Evolutionary conservation across 345 rosid genomes (phyloP).

Genomic region (Citrus mangshanensis): DNA sequence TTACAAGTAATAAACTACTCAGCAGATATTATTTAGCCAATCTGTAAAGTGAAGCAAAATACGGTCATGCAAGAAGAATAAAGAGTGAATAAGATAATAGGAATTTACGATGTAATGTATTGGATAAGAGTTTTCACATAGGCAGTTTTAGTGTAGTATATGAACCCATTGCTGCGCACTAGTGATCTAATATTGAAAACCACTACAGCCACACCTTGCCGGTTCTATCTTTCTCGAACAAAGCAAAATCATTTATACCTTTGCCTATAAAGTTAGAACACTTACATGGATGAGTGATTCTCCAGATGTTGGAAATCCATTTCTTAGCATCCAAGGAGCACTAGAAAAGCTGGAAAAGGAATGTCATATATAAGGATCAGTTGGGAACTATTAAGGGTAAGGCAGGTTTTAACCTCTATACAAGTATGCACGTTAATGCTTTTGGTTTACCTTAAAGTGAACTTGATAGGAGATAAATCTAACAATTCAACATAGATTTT

Average conservation of each 20-base stretch:
- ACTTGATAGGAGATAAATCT: slow-evolving; percentile 70
- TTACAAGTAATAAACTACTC: neutral
- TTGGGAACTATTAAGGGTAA: neutral
- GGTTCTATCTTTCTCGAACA: neutral
- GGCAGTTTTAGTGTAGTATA: neutral
- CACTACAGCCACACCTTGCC: neutral
- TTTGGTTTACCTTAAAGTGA: slow-evolving; percentile 62
- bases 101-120: neutral
- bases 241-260: neutral
- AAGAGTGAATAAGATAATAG: neutral
- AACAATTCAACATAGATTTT: slow-evolving; percentile 84
- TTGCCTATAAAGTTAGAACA: slow-evolving; percentile 2
- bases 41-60: neutral
- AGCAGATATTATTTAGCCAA: neutral
- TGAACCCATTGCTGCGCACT: neutral
- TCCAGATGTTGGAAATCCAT: slow-evolving; percentile 66
- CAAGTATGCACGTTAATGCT: neutral
- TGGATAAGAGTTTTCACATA: neutral
- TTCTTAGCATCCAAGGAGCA: slow-evolving; percentile 86
- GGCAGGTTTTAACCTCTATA: neutral
- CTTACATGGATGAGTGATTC: slow-evolving; percentile 91
- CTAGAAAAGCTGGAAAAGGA: slow-evolving; percentile 79
- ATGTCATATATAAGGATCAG: slow-evolving; percentile 17
- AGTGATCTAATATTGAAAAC: neutral
- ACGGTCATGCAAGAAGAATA: neutral